Evolutionary conservation across 305 asterid genomes (phyloP), one percentile per base, ranked within the genome.

Genomic region (Plantago coronopus): DNA sequence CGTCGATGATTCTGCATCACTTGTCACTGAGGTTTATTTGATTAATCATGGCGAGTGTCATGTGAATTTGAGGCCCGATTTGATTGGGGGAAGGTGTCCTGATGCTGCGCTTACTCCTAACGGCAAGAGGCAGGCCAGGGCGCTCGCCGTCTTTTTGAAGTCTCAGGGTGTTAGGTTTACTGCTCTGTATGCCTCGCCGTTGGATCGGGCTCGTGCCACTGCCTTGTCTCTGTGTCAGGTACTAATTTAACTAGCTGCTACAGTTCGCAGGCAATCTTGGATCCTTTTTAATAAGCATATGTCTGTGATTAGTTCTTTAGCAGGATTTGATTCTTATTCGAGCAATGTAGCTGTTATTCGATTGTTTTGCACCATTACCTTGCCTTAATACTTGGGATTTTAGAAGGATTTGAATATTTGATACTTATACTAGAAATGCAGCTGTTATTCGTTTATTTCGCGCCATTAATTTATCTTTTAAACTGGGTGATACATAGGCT

Each of bases 111-210:
- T 93, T 40, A 93, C 97, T 15, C 82, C 95, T 58, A 89, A 72
- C 21, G 99, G 99, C 37, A 89, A 85, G 71, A 88, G 99, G 21
- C 99, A 89, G 79, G 93, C 95, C 10, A 80, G 97, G 44, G 97
- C 97, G 2, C 75, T 87, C 64, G 97, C 95, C 2, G 96, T 87
- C 50, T 87, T 93, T 58, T 67, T 93, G 62, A 89, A 85, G 78
- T 80, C 94, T n/a, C 96, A 83, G 64, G 96, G 96, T 17, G 79
- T 89, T 51, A 80, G 83, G 61, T 87, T 93, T 72, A 81, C 27
- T 65, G 79, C 89, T 16, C 84, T 85, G 53, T 89, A 83, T 59
- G 53, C 89, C 20, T 93, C 99, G 37, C 95, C 94, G 0, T 69
- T 93, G 80, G 96, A 93, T 83, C 91, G 99, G 29, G 99, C 81